phyloP scores from a whole-genome alignment of 202 grass and related monocot species.

The Cymbopogon flexuosus region DNA sequence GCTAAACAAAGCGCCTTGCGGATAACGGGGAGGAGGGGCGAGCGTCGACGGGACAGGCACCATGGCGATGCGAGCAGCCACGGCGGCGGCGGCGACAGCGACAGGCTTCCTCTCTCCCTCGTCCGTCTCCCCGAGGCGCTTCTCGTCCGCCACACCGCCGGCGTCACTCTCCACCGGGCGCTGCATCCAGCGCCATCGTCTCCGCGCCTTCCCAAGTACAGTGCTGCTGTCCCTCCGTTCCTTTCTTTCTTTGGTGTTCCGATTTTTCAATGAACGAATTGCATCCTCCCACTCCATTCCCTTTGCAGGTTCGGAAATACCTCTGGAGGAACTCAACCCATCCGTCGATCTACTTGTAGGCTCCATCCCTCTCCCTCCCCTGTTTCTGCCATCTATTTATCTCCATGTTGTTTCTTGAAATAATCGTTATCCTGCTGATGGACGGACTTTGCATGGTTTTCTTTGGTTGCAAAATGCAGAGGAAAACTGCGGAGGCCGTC shows the following conservation, averaged over 20 bases:
- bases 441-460: not conserved
- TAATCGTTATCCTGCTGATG: not conserved
- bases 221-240: not conserved
- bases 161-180: not conserved
- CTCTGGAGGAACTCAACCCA: slow-evolving; percentile 44
- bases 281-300: not conserved
- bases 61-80: slow-evolving; percentile 17
- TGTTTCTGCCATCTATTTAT: not conserved
- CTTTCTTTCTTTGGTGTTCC: no score
- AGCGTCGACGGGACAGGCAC: not conserved
- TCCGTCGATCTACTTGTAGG: slow-evolving; percentile 43
- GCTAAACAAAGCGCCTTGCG: not conserved
- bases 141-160: not conserved
- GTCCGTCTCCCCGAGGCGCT: not conserved
- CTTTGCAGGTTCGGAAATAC: slow-evolving; percentile 37
- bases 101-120: not conserved
- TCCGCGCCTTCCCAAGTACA: slow-evolving; percentile 34
- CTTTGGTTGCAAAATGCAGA: slow-evolving; percentile 39
- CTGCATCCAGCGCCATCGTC: not conserved
- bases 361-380: not conserved
- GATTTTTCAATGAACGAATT: not conserved
- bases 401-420: not conserved
- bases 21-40: not conserved
- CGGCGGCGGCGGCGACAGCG: not conserved
- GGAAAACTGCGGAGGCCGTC: slow-evolving; percentile 59